phyloP scores from a whole-genome alignment of 148 eudicot species.

The Heliamphora exappendiculata region DNA sequence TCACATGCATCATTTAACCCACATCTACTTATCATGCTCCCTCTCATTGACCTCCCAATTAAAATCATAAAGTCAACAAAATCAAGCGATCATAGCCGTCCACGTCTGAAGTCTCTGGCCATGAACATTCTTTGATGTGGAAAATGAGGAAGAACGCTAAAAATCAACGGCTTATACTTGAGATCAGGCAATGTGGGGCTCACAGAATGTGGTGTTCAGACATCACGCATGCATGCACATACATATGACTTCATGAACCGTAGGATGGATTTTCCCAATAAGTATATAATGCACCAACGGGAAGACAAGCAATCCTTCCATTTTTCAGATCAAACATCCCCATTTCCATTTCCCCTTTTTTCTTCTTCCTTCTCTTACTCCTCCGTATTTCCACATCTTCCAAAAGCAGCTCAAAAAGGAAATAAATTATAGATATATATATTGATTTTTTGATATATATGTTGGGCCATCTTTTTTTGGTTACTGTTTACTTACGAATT shows the following conservation, averaged over 20 bases:
- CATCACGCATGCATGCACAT: constrained; percentile 3
- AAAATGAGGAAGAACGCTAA: background rate
- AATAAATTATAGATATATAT: background rate
- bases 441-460: constrained; percentile 4
- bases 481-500: background rate
- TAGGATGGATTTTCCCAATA: constrained; percentile 7
- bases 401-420: background rate
- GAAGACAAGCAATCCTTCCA: constrained; percentile 7
- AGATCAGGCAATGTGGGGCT: background rate
- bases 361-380: background rate
- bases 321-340: constrained; percentile 13
- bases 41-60: background rate
- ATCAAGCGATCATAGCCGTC: constrained; percentile 6
- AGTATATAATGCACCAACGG: constrained; percentile 11
- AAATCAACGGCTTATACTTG: constrained; percentile 5
- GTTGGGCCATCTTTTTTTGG: constrained; percentile 5
- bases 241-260: background rate
- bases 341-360: constrained; percentile 2
- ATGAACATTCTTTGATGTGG: background rate
- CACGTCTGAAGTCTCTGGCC: background rate
- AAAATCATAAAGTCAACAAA: background rate
- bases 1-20: background rate
- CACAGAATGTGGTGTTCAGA: background rate
- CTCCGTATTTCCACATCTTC: constrained; percentile 10
- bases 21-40: background rate